Evolutionary conservation across 2,329 filamentous ascomycete species (phyloP).

Genomic region (Paecilomyces dactylethromorphus): DNA sequence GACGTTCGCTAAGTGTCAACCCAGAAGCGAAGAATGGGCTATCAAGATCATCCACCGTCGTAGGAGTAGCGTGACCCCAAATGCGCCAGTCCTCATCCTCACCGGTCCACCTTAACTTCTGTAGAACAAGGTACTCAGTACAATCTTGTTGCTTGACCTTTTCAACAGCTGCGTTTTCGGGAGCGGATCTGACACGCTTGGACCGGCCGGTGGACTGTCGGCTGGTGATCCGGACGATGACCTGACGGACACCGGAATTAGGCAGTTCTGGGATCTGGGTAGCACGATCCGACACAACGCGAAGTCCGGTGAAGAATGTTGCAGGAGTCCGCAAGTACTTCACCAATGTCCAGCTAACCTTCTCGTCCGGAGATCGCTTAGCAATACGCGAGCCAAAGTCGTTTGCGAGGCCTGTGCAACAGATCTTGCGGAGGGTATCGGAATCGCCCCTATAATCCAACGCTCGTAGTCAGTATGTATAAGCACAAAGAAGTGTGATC

Average conservation of each 20-base stretch:
- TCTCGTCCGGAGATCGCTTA: slow-evolving; percentile 22
- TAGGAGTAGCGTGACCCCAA: slow-evolving; percentile 44
- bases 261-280: slow-evolving; percentile 32
- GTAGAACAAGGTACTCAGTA: slow-evolving; percentile 46
- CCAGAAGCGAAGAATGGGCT: slow-evolving; percentile 29
- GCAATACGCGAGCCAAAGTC: slow-evolving; percentile 28
- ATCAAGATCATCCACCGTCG: slow-evolving; percentile 31
- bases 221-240: slow-evolving; percentile 32
- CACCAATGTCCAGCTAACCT: slow-evolving; percentile 30
- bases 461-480: not conserved
- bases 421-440: slow-evolving; percentile 25
- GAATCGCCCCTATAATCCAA: slow-evolving; percentile 28
- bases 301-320: slow-evolving; percentile 29
- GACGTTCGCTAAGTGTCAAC: slow-evolving; percentile 26
- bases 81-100: slow-evolving; percentile 41
- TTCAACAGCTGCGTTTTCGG: slow-evolving; percentile 5
- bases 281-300: slow-evolving; percentile 36
- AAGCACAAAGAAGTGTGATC: not conserved
- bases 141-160: slow-evolving; percentile 35
- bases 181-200: not conserved
- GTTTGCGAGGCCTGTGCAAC: slow-evolving; percentile 31
- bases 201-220: slow-evolving; percentile 24
- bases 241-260: slow-evolving; percentile 34
- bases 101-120: slow-evolving; percentile 37
- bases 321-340: slow-evolving; percentile 30